Percentiles rank a stretch among this genome's conserved stretches.
phyloP scores from a whole-genome alignment of 2,329 filamentous ascomycete genomes.

The Sphaerulina populicola region DNA sequence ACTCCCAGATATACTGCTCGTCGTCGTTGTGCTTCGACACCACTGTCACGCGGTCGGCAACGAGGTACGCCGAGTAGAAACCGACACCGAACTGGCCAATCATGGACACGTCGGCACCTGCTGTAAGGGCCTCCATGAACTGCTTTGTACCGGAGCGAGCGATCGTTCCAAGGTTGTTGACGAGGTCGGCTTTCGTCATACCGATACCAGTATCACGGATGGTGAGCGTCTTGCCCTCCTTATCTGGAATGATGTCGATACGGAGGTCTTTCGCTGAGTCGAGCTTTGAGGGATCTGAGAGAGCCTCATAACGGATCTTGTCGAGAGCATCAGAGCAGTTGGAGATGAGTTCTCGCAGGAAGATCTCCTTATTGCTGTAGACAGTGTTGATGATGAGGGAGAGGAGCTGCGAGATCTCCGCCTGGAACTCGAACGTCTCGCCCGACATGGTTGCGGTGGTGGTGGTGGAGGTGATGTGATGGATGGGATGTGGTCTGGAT shows the following conservation, averaged over 20 bases:
- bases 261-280: conserved; percentile 96
- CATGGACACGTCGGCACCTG: conserved; percentile 99
- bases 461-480: conserved; percentile 17
- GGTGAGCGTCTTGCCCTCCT: conserved; percentile 94
- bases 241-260: conserved; percentile 97
- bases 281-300: conserved; percentile 95
- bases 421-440: conserved; percentile 99
- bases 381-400: conserved; percentile 99
- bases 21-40: conserved; percentile 99
- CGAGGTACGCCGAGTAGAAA: conserved; percentile 99
- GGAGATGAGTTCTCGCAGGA: conserved; percentile 95
- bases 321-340: conserved; percentile 98
- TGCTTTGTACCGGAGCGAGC: conserved; percentile 99
- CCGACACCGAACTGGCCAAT: conserved; percentile 99
- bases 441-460: conserved; percentile 57
- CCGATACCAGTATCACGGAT: conserved; percentile 98
- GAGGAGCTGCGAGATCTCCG: conserved; percentile 99
- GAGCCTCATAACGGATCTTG: conserved; percentile 98
- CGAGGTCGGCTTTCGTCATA: conserved; percentile 99
- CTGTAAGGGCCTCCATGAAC: conserved; percentile 99
- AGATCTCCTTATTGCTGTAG: conserved; percentile 99
- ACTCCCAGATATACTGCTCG: conserved; percentile 99
- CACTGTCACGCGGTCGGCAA: conserved; percentile 91
- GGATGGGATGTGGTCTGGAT: conserved; percentile 3
- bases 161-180: conserved; percentile 99